Evolutionary conservation across 352 stramenopile genomes (phyloP).

Genomic region (Globisporangium uncinulatum): DNA sequence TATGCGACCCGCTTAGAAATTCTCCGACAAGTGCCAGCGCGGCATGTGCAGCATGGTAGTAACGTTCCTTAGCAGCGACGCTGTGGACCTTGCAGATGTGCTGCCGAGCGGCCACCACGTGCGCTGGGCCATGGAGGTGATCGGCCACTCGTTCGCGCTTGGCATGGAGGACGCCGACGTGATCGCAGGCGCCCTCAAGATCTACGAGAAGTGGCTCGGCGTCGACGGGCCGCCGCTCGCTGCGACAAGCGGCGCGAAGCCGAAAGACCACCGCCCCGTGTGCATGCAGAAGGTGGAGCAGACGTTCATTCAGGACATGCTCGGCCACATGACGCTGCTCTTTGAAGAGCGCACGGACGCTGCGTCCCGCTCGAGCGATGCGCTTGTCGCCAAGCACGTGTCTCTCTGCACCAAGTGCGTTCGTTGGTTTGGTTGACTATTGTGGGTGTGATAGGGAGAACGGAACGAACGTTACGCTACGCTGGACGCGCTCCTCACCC

Average conservation of each 20-base stretch:
- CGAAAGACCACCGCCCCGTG: conserved; percentile 43
- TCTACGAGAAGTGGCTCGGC: conserved; percentile 83
- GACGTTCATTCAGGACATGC: conserved; percentile 81
- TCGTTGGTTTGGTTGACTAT: too few relatives aligned
- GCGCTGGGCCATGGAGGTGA: conserved; percentile 81
- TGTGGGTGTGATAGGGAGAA: too few relatives aligned
- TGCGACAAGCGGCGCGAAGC: conserved; percentile 26
- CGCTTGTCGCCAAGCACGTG: conserved; percentile 62
- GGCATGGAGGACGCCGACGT: conserved; percentile 81
- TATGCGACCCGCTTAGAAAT: conserved; percentile 44
- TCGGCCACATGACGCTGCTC: conserved; percentile 84
- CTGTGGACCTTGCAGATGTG: conserved; percentile 38
- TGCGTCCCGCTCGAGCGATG: conserved; percentile 20
- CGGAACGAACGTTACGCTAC: too few relatives aligned
- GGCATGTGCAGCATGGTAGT: conserved; percentile 83
- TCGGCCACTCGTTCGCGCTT: conserved; percentile 82
- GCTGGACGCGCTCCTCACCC: too few relatives aligned
- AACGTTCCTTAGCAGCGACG: conserved; percentile 50
- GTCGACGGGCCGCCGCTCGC: conserved; percentile 27
- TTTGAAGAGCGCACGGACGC: conserved; percentile 68
- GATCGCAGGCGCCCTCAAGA: conserved; percentile 62
- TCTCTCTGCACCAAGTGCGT: conserved; percentile 64
- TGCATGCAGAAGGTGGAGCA: conserved; percentile 85
- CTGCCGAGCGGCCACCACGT: conserved; percentile 74
- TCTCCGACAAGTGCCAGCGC: conserved; percentile 83